Conservation (phyloP, 1,284 basidiomycete genomes). For the Boletus smithii region DNA sequence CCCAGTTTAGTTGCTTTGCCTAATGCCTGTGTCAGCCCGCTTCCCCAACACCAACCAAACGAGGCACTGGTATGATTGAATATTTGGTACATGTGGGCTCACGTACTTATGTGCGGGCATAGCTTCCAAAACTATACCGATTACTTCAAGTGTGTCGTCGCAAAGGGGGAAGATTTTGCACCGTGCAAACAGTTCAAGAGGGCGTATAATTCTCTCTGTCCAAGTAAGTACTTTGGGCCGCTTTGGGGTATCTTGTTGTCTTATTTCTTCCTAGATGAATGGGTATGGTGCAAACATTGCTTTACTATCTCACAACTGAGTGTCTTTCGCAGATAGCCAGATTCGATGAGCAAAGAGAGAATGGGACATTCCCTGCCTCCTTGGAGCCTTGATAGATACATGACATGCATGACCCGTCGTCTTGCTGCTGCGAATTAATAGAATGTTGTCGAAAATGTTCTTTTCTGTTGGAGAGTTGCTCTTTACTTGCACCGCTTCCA, state of each 20-base stretch:
- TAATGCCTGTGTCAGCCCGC: conserved; percentile 54
- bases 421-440: conserved; percentile 11
- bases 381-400: conserved; percentile 63
- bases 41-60: conserved; percentile 98
- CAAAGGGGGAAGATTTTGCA: conserved; percentile 96
- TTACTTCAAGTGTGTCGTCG: conserved; percentile 96
- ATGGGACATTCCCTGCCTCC: conserved; percentile 87
- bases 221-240: conserved; percentile 66
- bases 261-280: conserved; percentile 62
- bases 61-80: conserved; percentile 74
- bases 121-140: conserved; percentile 97
- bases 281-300: conserved; percentile 51
- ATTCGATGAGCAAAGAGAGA: conserved; percentile 93
- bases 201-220: conserved; percentile 96
- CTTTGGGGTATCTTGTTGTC: conserved; percentile 1
- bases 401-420: background rate
- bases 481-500: background rate
- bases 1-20: background rate
- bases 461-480: background rate
- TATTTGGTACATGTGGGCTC: background rate
- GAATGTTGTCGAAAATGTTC: conserved; percentile 5
- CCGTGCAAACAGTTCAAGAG: conserved; percentile 99
- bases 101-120: conserved; percentile 9
- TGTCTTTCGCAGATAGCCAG: conserved; percentile 58
- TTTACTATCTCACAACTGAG: conserved; percentile 7